A percentile compares a stretch with the other conserved stretches of the same genome.
Conservation (phyloP, 192 early-diverging fungal genomes). For the Coemansia sp. region DNA sequence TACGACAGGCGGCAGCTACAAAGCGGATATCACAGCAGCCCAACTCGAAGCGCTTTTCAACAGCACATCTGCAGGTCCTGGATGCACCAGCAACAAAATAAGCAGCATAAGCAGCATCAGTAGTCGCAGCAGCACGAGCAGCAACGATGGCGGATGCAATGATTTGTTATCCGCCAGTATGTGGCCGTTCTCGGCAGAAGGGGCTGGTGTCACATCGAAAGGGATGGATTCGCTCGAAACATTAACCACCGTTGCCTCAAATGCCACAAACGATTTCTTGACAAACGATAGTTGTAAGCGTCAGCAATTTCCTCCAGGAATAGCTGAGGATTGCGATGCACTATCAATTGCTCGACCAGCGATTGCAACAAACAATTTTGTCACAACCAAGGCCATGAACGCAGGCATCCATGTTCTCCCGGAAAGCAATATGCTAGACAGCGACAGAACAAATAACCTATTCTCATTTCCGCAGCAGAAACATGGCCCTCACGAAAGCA, state of each 20-base stretch:
- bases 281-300: background rate
- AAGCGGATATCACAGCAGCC: constrained; percentile 10
- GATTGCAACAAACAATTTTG: constrained; percentile 29
- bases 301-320: background rate
- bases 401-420: constrained; percentile 22
- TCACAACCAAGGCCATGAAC: constrained; percentile 47
- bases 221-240: background rate
- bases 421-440: background rate
- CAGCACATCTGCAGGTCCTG: background rate
- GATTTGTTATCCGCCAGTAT: background rate
- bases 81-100: constrained; percentile 8
- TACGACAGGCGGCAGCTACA: background rate
- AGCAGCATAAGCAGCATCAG: constrained; percentile 17
- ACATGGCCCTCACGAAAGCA: too few species aligned
- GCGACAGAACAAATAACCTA: background rate
- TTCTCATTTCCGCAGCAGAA: background rate
- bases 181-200: constrained; percentile 7
- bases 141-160: constrained; percentile 9
- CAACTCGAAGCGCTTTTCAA: constrained; percentile 24
- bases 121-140: constrained; percentile 15
- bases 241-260: background rate
- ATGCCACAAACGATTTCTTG: background rate
- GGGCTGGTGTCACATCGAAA: background rate
- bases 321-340: background rate
- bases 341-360: constrained; percentile 22